Percentiles rank a stretch among this genome's conserved stretches.
Evolutionary conservation across 495 filamentous ascomycete species (phyloP).

Genomic region (Lepraria neglecta): DNA sequence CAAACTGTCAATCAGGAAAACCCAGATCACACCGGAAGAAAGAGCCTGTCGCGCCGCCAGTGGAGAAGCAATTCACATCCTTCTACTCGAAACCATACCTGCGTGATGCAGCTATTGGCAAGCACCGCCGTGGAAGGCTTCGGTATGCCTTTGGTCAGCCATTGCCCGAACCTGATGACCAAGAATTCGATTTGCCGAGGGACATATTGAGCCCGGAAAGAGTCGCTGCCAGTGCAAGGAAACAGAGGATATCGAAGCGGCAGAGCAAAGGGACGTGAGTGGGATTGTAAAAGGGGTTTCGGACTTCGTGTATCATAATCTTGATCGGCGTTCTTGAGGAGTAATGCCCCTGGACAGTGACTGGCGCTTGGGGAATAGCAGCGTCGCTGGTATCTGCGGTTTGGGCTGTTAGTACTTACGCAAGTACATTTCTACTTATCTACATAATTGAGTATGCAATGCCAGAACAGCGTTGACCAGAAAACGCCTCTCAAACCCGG

Average conservation of each 20-base stretch:
- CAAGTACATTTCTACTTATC: no score
- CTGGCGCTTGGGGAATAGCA: no score
- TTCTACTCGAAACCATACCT: conserved; percentile 75
- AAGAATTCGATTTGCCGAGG: conserved; percentile 67
- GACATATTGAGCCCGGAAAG: conserved; percentile 64
- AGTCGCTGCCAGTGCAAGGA: conserved; percentile 57
- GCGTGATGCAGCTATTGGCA: conserved; percentile 66
- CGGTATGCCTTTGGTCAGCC: conserved; percentile 71
- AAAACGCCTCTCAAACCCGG: no score
- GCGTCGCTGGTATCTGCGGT: no score
- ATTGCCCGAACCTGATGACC: conserved; percentile 61
- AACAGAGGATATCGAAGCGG: conserved; percentile 45
- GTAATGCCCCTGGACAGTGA: no score
- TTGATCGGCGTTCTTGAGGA: not conserved
- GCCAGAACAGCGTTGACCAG: no score
- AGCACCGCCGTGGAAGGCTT: conserved; percentile 50
- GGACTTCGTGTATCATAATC: conserved; percentile 1
- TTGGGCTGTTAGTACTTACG: no score
- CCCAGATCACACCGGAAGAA: conserved; percentile 18
- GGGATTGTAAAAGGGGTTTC: not conserved
- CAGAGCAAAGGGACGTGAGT: conserved; percentile 30
- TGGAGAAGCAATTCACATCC: conserved; percentile 65
- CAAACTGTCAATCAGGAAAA: conserved; percentile 13
- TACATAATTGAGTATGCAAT: no score
- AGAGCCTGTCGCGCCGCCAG: conserved; percentile 17